Conservation (phyloP, 2,329 filamentous ascomycete species). For the Gremmenia infestans region DNA sequence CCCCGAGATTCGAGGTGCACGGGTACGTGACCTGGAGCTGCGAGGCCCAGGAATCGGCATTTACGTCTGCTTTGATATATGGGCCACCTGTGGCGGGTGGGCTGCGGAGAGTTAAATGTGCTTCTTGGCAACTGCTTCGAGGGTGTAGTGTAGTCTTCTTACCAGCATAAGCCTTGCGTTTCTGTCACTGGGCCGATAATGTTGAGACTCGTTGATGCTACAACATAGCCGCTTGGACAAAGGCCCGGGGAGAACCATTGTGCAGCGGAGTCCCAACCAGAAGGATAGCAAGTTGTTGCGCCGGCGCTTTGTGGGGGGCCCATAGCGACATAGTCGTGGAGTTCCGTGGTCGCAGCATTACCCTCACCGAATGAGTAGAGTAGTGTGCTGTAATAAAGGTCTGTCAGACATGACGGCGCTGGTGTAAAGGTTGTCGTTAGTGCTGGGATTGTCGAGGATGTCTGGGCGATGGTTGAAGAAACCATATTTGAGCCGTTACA, state of each 20-base stretch:
- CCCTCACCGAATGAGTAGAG: neutral
- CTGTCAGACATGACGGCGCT: neutral
- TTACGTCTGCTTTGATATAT: neutral
- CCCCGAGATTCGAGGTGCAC: neutral
- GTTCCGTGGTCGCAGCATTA: neutral
- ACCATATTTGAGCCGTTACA: too few relatives aligned
- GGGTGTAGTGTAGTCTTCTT: neutral
- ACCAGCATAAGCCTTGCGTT: neutral
- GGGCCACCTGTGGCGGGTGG: neutral
- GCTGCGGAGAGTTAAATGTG: neutral
- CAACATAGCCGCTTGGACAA: neutral
- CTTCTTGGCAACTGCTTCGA: neutral
- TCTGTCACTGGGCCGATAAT: neutral
- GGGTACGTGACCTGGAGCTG: neutral
- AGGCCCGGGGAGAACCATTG: neutral
- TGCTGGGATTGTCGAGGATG: neutral
- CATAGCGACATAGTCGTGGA: neutral
- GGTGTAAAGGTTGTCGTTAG: neutral
- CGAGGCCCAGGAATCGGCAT: neutral
- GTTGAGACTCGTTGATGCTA: neutral
- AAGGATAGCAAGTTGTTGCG: neutral
- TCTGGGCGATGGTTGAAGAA: too few relatives aligned
- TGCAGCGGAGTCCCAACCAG: slow-evolving; percentile 1
- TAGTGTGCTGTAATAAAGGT: neutral
- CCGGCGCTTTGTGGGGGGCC: neutral